phyloP scores from a whole-genome alignment of 768 basidiomycete species.

The Leccinum fibrillosum region DNA sequence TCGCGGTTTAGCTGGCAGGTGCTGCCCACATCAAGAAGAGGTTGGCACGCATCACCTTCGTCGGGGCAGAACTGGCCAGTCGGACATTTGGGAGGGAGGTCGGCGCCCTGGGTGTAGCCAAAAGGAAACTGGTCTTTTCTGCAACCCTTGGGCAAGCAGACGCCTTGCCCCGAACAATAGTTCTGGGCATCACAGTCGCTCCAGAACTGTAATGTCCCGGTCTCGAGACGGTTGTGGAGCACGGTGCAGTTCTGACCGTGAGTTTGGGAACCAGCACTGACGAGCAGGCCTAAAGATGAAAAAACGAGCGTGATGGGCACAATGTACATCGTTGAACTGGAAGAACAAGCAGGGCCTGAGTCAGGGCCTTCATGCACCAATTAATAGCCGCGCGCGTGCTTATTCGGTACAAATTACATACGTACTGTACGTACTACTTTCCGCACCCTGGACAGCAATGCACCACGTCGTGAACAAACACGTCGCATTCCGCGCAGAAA shows the following conservation, averaged over 20 bases:
- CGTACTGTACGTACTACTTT: slow-evolving; percentile 33
- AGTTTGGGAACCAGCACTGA: slow-evolving; percentile 45
- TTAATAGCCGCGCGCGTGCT: background rate
- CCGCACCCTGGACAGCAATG: slow-evolving; percentile 93
- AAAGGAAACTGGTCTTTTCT: slow-evolving; percentile 77
- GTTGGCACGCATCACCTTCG: slow-evolving; percentile 69
- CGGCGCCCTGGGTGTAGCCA: slow-evolving; percentile 47
- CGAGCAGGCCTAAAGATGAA: slow-evolving; percentile 38
- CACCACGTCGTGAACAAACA: slow-evolving; percentile 92
- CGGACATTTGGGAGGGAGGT: slow-evolving; percentile 60
- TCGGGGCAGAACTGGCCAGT: slow-evolving; percentile 77
- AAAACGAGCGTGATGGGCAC: slow-evolving; percentile 50
- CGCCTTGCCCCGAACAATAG: slow-evolving; percentile 56
- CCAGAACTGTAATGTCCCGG: slow-evolving; percentile 77
- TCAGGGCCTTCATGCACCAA: background rate
- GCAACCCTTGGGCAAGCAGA: slow-evolving; percentile 65
- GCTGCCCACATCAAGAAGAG: slow-evolving; percentile 55
- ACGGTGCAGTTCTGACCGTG: slow-evolving; percentile 49
- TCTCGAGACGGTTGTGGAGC: slow-evolving; percentile 62
- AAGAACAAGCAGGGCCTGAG: background rate
- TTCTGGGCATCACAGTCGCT: slow-evolving; percentile 71
- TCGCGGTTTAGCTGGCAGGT: slow-evolving; percentile 85
- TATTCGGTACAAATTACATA: slow-evolving; percentile 14
- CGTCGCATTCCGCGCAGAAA: slow-evolving; percentile 95
- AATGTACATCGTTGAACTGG: slow-evolving; percentile 1